Percentiles rank a stretch among this genome's conserved stretches.
Conservation (phyloP, 768 basidiomycete genomes). For the Agaricus subrufescens region DNA sequence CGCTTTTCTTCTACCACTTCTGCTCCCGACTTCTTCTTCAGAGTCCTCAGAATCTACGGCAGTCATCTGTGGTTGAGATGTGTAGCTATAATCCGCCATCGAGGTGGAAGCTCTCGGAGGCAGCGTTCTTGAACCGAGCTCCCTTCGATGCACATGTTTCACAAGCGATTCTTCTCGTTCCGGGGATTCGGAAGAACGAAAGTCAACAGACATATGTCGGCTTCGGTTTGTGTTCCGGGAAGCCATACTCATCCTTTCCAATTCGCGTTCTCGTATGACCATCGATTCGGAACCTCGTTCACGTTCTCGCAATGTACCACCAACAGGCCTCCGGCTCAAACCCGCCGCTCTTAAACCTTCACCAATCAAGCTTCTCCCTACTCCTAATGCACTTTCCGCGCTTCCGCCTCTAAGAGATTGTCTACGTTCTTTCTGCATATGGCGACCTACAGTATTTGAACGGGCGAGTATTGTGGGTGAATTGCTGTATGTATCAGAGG, state of each 20-base stretch:
- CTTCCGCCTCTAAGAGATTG: constrained; percentile 63
- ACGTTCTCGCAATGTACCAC: constrained; percentile 5
- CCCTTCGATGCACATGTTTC: not conserved
- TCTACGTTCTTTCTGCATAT: constrained; percentile 33
- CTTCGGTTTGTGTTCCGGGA: constrained; percentile 8
- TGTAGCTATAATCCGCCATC: constrained; percentile 45
- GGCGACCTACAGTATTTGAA: constrained; percentile 4
- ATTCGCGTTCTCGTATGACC: constrained; percentile 4
- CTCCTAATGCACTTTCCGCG: constrained; percentile 58
- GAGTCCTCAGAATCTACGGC: constrained; percentile 14
- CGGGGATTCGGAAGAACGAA: not conserved
- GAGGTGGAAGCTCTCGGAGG: constrained; percentile 46
- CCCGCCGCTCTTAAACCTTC: constrained; percentile 73
- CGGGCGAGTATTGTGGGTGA: constrained; percentile 5
- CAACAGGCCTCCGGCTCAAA: constrained; percentile 32
- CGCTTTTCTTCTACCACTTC: constrained; percentile 15
- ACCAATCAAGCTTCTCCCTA: constrained; percentile 53
- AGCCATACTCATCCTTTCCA: not conserved
- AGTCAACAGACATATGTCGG: not conserved
- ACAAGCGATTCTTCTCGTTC: constrained; percentile 22
- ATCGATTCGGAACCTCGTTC: not conserved
- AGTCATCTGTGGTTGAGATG: constrained; percentile 14
- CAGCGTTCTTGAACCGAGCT: constrained; percentile 15
- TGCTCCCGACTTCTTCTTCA: constrained; percentile 11
- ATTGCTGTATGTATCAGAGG: not conserved